Evolutionary conservation across 495 filamentous ascomycete genomes (phyloP).

Genomic region (Penicillium turbatum): DNA sequence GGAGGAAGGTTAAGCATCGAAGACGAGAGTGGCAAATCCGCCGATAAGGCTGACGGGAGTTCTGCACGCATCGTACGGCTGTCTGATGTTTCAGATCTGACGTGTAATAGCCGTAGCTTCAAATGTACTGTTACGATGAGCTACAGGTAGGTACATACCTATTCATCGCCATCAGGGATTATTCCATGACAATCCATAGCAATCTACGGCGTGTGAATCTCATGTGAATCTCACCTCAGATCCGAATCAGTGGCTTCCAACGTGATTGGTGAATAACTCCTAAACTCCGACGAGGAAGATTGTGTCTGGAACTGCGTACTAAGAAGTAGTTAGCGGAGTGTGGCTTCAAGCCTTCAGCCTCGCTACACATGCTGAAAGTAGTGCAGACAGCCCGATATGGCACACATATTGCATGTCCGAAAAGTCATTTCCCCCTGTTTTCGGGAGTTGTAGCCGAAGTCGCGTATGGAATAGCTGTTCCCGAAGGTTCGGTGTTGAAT

Average conservation of each 20-base stretch:
- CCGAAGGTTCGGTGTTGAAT: no score
- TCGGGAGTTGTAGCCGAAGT: no score
- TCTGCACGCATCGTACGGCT: neutral
- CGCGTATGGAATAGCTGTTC: no score
- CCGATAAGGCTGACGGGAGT: neutral
- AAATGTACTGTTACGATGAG: no score
- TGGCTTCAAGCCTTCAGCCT: neutral
- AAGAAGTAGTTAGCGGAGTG: neutral
- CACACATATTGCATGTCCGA: no score
- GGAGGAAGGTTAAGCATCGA: neutral
- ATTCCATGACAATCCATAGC: neutral
- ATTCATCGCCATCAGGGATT: no score
- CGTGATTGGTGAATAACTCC: neutral
- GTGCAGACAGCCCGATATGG: neutral
- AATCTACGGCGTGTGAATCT: neutral
- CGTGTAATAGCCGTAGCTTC: no score
- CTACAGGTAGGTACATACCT: no score
- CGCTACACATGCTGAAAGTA: neutral
- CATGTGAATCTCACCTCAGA: slow-evolving; percentile 4
- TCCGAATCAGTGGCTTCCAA: neutral
- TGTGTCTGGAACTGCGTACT: no score
- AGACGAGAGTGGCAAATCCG: neutral
- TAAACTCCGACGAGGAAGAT: no score
- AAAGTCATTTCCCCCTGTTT: no score
- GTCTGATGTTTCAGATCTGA: neutral